Base-by-base conservation (phyloP, 768 basidiomycete species). In the Tylopilus vinaceipallidus region DNA sequence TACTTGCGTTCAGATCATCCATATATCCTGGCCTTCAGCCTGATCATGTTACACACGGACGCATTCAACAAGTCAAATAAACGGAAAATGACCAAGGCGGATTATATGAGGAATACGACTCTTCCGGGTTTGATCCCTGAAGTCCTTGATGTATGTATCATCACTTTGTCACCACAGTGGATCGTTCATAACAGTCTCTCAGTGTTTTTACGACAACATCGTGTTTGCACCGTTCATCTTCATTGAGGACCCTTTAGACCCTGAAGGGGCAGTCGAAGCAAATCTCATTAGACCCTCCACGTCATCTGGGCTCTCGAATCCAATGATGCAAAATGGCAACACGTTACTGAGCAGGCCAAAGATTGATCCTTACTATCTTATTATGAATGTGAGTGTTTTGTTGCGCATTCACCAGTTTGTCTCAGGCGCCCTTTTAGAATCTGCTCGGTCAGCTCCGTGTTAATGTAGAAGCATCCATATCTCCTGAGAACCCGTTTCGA, bases 41-140 rank as follows among this genome's bases (percentile, higher is more conserved):
- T 98, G 63, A 97, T 98, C 60, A 98, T 99, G 95, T 75, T 98
- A 42, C 95, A 98, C 65, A 99, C 97, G 16, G 97, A 99, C 64
- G 91, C 88, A 6, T 98, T 98, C 77, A 99, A 99, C 71, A 91
- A 88, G 70, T 91, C 91, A 54, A 98, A 98, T 72, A 98, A 89
- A 72, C 86, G 84, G 45, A 98, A 98, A 73, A 99, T 99, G 97
- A 83, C 87, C 32, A 98, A 95, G 67, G 76, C 82, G 2, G 95
- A 95, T 63, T 99, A 98, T 63, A 75, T 98, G 60, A 88, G 83
- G 72, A 99, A 99, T 60, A 95, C 95, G 0, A 76, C 80, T 33
- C 77, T 98, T 52, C 89, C 93, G 8, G 94, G 95, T 3, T 78
- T 95, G 32, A 74, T 82, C 19, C 76, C 84, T 4, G 86, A 94